Evolutionary conservation across 371 early-diverging fungal genomes (phyloP).

Genomic region (Cokeromyces recurvatus): DNA sequence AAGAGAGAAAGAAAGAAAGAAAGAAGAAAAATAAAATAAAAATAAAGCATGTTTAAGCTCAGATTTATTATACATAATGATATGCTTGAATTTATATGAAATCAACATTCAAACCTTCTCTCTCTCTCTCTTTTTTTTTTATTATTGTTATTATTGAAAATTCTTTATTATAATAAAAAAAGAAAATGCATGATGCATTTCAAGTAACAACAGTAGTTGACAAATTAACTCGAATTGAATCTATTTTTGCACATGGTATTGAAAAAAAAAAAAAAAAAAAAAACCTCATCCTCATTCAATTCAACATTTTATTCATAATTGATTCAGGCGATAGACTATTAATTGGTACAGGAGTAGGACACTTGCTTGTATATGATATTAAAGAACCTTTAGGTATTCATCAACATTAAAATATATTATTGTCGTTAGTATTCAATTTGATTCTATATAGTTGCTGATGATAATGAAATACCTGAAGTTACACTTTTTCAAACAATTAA

Average conservation of each 20-base stretch:
- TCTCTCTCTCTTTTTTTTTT: too few relatives aligned
- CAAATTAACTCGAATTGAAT: slow-evolving; percentile 56
- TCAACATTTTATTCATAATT: neutral
- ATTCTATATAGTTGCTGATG: slow-evolving; percentile 37
- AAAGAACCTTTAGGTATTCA: slow-evolving; percentile 57
- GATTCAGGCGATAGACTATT: slow-evolving; percentile 63
- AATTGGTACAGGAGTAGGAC: slow-evolving; percentile 69
- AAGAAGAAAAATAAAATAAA: too few relatives aligned
- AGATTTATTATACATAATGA: too few relatives aligned
- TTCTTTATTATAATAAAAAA: too few relatives aligned
- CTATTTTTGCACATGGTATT: slow-evolving; percentile 66
- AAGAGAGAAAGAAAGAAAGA: too few relatives aligned
- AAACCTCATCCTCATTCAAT: too few relatives aligned
- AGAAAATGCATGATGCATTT: slow-evolving; percentile 71
- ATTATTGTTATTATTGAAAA: too few relatives aligned
- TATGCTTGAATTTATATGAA: too few relatives aligned
- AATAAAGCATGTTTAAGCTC: too few relatives aligned
- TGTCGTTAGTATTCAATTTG: neutral
- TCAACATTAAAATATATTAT: neutral
- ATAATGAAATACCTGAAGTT: slow-evolving; percentile 48
- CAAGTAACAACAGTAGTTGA: slow-evolving; percentile 66
- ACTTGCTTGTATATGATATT: slow-evolving; percentile 65
- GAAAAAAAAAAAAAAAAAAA: too few relatives aligned
- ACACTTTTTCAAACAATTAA: slow-evolving; percentile 64
- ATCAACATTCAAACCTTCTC: too few relatives aligned